Conservation (phyloP, 148 eudicot species). For the Rhododendron williamsianum region DNA sequence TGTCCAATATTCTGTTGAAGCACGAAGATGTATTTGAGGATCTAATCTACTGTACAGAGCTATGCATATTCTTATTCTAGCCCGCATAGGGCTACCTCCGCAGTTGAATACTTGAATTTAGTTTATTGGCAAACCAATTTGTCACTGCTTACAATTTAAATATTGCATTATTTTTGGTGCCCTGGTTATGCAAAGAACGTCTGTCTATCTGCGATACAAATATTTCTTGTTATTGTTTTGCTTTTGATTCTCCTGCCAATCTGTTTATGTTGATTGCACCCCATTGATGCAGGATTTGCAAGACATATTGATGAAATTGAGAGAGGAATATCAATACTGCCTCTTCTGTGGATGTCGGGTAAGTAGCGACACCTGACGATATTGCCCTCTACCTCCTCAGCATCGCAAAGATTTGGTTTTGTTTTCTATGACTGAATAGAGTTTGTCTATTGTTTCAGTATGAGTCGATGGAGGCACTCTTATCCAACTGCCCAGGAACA, state of each 20-base stretch:
- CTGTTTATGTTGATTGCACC: slow-evolving; percentile 6
- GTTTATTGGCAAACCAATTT: too few species aligned
- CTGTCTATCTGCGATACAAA: not conserved
- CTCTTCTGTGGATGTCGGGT: slow-evolving; percentile 96
- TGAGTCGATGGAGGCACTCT: slow-evolving; percentile 68
- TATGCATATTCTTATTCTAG: too few species aligned
- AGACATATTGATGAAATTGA: slow-evolving; percentile 56
- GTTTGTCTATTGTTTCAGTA: slow-evolving; percentile 43
- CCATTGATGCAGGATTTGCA: slow-evolving; percentile 69
- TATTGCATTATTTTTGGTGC: too few species aligned
- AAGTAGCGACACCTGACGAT: not conserved
- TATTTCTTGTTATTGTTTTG: not conserved
- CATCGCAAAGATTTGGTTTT: not conserved
- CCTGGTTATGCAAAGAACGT: too few species aligned
- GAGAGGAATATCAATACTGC: slow-evolving; percentile 78
- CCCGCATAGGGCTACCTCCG: too few species aligned
- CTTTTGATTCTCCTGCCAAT: not conserved
- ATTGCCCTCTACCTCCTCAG: not conserved
- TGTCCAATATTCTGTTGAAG: too few species aligned
- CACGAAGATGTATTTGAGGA: too few species aligned
- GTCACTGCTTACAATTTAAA: too few species aligned
- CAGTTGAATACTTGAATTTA: too few species aligned
- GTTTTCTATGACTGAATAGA: not conserved
- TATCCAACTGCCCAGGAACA: slow-evolving; percentile 62
- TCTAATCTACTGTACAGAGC: too few species aligned